phyloP scores from a whole-genome alignment of 2,329 filamentous ascomycete genomes.

The Ploettnerulaceae sp. region DNA sequence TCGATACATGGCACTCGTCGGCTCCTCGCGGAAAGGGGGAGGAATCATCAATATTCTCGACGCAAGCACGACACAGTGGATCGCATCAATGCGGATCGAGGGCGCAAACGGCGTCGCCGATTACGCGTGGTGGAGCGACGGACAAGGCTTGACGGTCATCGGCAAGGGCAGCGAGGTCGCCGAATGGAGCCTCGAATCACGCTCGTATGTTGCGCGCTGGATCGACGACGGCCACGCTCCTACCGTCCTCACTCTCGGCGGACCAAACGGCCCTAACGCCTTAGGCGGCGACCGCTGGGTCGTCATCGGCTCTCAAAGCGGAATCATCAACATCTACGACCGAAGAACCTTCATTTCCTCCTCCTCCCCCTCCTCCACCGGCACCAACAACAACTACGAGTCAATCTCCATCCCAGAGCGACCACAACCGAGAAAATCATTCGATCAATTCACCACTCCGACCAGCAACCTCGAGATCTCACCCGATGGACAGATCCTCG shows the following conservation, averaged over 20 bases:
- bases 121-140: slow-evolving; percentile 87
- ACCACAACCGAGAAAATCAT: slow-evolving; percentile 66
- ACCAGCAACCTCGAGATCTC: slow-evolving; percentile 77
- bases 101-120: slow-evolving; percentile 80
- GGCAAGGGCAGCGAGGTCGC: slow-evolving; percentile 86
- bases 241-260: slow-evolving; percentile 76
- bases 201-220: slow-evolving; percentile 76
- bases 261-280: slow-evolving; percentile 49
- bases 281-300: slow-evolving; percentile 85
- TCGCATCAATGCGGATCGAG: slow-evolving; percentile 75
- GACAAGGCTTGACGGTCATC: slow-evolving; percentile 74
- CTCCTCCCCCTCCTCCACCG: slow-evolving; percentile 18
- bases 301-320: slow-evolving; percentile 77
- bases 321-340: slow-evolving; percentile 93
- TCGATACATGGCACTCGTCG: slow-evolving; percentile 76
- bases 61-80: slow-evolving; percentile 79
- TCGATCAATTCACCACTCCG: slow-evolving; percentile 85
- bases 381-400: slow-evolving; percentile 38
- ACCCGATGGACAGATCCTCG: slow-evolving; percentile 83
- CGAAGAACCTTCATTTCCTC: slow-evolving; percentile 43
- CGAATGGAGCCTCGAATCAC: slow-evolving; percentile 72
- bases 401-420: slow-evolving; percentile 54
- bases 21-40: slow-evolving; percentile 76
- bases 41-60: slow-evolving; percentile 84
- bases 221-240: slow-evolving; percentile 83